These are phyloP conservation scores for Fusarium sp. DNA, from an alignment of 2,329 filamentous ascomycete genomes.

Conservation along the genomic window DNA sequence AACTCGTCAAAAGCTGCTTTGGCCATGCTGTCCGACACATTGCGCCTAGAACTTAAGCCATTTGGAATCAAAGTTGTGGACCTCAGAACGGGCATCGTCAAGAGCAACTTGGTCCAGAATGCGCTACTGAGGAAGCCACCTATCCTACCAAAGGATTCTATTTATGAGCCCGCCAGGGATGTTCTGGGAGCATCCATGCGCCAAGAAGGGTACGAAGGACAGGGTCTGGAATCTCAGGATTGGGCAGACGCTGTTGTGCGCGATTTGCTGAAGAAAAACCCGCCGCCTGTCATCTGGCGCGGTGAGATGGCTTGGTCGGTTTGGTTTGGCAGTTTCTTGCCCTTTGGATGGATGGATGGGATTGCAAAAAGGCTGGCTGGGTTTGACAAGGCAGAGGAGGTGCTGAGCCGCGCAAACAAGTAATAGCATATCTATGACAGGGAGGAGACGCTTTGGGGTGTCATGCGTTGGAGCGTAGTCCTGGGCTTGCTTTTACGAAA, in stretches of 20 bases:
- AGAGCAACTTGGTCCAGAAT: neutral
- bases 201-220: neutral
- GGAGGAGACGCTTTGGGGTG: neutral
- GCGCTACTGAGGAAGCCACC: neutral
- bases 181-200: neutral
- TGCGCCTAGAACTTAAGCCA: constrained; percentile 44
- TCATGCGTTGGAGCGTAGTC: neutral
- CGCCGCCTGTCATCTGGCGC: neutral
- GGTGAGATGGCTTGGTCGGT: neutral
- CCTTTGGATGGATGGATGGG: neutral
- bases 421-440: neutral
- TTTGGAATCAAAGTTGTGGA: constrained; percentile 42
- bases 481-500: neutral
- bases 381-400: neutral
- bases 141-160: neutral
- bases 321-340: neutral
- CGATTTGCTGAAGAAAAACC: neutral
- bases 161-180: neutral
- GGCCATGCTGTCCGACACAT: constrained; percentile 37
- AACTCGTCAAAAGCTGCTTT: constrained; percentile 43
- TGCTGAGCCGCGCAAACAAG: neutral
- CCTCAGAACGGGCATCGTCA: neutral
- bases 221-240: neutral
- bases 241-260: neutral
- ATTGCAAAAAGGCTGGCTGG: neutral